Percentiles rank a stretch among this genome's conserved stretches.
These are phyloP conservation scores for Carex myosuroides DNA, from an alignment of 176 grass and related monocot genomes.

Conservation along the genomic window DNA sequence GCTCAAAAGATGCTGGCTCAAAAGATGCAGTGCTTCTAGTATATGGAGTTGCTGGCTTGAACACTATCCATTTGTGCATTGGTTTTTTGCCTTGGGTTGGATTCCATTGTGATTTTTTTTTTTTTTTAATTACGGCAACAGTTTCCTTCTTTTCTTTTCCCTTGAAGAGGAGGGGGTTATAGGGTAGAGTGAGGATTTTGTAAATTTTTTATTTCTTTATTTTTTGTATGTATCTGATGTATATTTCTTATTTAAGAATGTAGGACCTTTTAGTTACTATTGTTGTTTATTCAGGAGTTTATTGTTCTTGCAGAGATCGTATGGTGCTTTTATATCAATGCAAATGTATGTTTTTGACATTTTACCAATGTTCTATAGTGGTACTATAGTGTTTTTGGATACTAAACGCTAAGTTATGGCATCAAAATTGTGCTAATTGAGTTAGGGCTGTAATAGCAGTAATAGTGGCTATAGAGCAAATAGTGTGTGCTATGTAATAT, in stretches of 20 bases:
- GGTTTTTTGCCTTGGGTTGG: neutral
- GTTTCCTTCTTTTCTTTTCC: neutral
- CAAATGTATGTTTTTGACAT: neutral
- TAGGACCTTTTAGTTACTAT: neutral
- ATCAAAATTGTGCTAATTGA: no score
- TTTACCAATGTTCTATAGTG: neutral
- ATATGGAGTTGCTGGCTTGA: neutral
- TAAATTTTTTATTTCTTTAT: neutral
- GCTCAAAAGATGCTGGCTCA: neutral
- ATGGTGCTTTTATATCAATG: neutral
- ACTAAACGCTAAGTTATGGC: no score
- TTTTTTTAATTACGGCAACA: neutral
- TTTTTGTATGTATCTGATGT: conserved; percentile 3
- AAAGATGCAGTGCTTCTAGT: neutral
- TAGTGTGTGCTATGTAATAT: no score
- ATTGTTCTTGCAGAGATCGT: neutral
- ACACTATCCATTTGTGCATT: neutral
- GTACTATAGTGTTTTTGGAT: no score
- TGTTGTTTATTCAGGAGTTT: neutral
- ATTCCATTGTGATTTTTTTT: neutral
- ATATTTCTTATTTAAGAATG: conserved; percentile 11
- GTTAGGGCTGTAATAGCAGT: no score
- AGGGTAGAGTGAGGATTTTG: conserved; percentile 3
- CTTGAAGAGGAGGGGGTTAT: neutral
- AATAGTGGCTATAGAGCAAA: no score